These are phyloP conservation scores for Salvia sclarea DNA, from an alignment of 305 asterid species.

Conservation along the genomic window DNA sequence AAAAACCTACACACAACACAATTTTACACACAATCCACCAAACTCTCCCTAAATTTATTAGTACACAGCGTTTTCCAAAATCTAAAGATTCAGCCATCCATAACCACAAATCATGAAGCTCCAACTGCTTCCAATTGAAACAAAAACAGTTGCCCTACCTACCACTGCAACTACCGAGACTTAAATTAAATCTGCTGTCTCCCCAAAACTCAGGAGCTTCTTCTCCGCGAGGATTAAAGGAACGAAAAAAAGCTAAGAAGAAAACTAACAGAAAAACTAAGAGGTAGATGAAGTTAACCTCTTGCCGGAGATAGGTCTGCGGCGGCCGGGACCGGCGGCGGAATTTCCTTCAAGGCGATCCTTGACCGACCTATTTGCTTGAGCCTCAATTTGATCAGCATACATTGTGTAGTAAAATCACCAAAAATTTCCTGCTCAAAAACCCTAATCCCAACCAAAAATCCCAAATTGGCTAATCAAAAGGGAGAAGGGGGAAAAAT, in stretches of 20 bases:
- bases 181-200: not conserved
- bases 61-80: conserved; percentile 5
- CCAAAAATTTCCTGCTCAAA: conserved; percentile 15
- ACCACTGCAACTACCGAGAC: not conserved
- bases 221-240: not conserved
- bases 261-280: not conserved
- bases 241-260: not conserved
- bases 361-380: conserved; percentile 62
- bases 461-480: conserved; percentile 22
- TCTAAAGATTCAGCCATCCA: conserved; percentile 13
- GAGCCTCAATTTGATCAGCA: conserved; percentile 87
- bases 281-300: conserved; percentile 50
- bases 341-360: conserved; percentile 76
- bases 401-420: conserved; percentile 43
- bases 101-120: conserved; percentile 1
- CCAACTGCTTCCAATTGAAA: not conserved
- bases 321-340: conserved; percentile 51
- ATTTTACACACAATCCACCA: not conserved
- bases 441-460: conserved; percentile 49
- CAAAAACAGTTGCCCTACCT: not conserved
- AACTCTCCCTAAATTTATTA: conserved; percentile 1
- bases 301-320: conserved; percentile 63
- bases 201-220: not conserved
- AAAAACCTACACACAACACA: not conserved
- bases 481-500: not conserved